phyloP scores from a whole-genome alignment of 345 rosid species.

The Melaleuca alternifolia region DNA sequence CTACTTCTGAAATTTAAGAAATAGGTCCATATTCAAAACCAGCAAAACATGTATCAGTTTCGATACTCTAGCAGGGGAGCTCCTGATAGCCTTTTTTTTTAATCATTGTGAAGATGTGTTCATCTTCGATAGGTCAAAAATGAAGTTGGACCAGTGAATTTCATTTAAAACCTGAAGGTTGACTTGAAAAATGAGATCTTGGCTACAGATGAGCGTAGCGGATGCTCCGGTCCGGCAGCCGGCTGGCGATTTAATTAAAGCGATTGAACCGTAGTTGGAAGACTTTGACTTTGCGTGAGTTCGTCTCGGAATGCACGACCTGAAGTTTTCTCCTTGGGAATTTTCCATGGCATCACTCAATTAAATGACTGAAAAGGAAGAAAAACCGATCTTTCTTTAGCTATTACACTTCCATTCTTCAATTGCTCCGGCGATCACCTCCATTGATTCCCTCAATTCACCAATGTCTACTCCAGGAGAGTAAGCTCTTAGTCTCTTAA shows the following conservation, averaged over 20 bases:
- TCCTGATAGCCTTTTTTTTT: neutral
- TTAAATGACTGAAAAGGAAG: neutral
- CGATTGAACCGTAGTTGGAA: neutral
- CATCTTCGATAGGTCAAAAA: neutral
- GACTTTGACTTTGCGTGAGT: neutral
- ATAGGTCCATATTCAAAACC: neutral
- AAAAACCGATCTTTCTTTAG: neutral
- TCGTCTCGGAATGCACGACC: neutral
- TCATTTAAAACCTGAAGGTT: neutral
- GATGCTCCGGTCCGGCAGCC: neutral
- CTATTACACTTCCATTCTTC: neutral
- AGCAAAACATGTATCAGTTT: neutral
- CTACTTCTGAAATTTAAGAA: neutral
- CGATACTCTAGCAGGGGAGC: neutral
- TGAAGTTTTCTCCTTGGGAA: slow-evolving; percentile 4
- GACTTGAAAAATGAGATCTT: neutral
- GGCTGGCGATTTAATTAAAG: neutral
- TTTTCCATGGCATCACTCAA: neutral
- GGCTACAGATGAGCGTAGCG: neutral
- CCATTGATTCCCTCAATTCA: neutral
- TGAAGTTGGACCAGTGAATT: neutral
- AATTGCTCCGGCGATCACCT: neutral
- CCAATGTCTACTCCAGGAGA: slow-evolving; percentile 52
- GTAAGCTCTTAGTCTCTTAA: slow-evolving; percentile 20
- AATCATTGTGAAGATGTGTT: neutral